A percentile compares a stretch with the other conserved stretches of the same genome.
phyloP scores from a whole-genome alignment of 2,329 filamentous ascomycete genomes.

The Penicillium sp. region DNA sequence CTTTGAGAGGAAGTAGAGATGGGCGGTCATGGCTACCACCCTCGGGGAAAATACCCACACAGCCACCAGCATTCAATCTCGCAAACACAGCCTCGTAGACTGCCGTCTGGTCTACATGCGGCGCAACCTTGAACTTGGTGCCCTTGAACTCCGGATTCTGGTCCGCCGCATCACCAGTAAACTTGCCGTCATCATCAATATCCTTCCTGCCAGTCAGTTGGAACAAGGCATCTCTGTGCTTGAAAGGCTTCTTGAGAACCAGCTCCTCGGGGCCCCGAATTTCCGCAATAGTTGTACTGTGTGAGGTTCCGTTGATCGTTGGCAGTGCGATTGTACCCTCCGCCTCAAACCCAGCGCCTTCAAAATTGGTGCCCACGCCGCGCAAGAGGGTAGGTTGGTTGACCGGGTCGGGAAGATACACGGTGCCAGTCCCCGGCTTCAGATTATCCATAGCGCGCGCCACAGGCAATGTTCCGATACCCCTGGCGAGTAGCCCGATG shows the following conservation, averaged over 20 bases:
- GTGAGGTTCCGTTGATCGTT: constrained; percentile 75
- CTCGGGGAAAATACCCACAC: constrained; percentile 95
- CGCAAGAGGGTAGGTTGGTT: constrained; percentile 80
- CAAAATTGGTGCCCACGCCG: constrained; percentile 80
- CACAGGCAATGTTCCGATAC: constrained; percentile 89
- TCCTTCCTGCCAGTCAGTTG: constrained; percentile 83
- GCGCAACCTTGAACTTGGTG: constrained; percentile 81
- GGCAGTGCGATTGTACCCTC: constrained; percentile 87
- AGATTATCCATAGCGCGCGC: constrained; percentile 87
- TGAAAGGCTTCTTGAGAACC: constrained; percentile 84
- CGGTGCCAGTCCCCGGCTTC: constrained; percentile 73
- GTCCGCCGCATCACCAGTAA: constrained; percentile 57
- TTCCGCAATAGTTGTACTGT: constrained; percentile 80
- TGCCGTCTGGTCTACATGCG: constrained; percentile 89
- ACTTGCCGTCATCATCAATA: constrained; percentile 66
- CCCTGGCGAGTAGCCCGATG: constrained; percentile 81
- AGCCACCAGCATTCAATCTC: constrained; percentile 77
- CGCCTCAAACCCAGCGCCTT: constrained; percentile 67
- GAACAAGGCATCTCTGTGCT: constrained; percentile 69
- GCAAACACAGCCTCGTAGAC: constrained; percentile 94
- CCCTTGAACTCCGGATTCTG: constrained; percentile 68
- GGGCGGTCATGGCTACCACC: constrained; percentile 94
- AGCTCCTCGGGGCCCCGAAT: constrained; percentile 80
- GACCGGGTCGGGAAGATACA: constrained; percentile 87
- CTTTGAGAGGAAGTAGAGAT: constrained; percentile 85